Base-by-base conservation (phyloP, 345 rosid species). In the Nephelium lappaceum region DNA sequence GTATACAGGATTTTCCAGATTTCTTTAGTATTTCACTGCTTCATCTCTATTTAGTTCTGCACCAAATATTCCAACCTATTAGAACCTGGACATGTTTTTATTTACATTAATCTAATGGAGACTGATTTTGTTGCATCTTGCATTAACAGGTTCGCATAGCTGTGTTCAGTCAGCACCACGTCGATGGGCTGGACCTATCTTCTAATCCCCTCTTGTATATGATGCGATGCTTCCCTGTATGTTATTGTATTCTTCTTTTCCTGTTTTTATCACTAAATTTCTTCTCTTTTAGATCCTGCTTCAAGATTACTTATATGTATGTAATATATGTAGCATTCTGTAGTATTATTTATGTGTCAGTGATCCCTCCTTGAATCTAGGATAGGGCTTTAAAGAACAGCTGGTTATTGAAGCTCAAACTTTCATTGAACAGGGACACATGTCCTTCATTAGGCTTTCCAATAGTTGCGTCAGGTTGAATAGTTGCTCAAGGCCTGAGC, bases 201-300 rank as follows among this genome's bases (percentile, higher is more conserved):
- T 94, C 98, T 61, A 96, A 93, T 86, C 99, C 99, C 73, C 99
- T 96, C 73, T 78, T 96, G 70, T 96, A 96, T 81, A 92, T 96
- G 98, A 96, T 94, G 99, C 98, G 95, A 72, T 96, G 99, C 86
- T 96, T 86, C 83, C 98, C 98, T 5, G 99, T 96, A 84, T 88
- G 97, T 70, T 80, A 5, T 23, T 41, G 55, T 41, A 8, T 47
- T 42, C 23, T 16, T 11, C 18, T 19, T 60, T 39, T 60, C 75
- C 36, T 60, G 11, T 5, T 23, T 60, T 60, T 60, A 60, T 60
- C 24, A 0, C 64, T 60, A n/a, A 27, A 60, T 60, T n/a, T 60
- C 25, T 60, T 60, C 16, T 60, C 25, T n/a, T 21, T 8, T n/a
- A 18, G 23, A 21, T 60, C 23, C 27, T 60, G 58, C 6, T 53